Base-by-base conservation (phyloP, 2,329 filamentous ascomycete species). In the Aspergillaceae sp. region DNA sequence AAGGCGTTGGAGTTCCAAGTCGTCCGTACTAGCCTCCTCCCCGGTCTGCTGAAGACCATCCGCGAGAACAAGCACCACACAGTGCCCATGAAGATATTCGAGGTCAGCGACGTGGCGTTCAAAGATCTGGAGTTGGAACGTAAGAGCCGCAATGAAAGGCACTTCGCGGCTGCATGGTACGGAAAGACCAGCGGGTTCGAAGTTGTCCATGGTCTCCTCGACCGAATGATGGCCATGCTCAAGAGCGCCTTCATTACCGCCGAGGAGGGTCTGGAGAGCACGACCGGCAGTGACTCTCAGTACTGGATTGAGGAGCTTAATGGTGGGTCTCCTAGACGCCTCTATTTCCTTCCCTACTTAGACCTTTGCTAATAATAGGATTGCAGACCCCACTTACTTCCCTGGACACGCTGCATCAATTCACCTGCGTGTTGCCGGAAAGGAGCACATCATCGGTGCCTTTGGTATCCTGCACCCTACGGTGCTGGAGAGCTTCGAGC, bases 231-330 rank as follows among this genome's bases (percentile, higher is more conserved):
- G 78, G 74, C 87, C 50, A 97, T 97, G 91, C 79, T 98, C 50
- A 85, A 85, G 62, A 85, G 82, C 41, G 79, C 82, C 37, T 95
- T 95, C 72, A 71, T 92, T 48, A 85, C 82, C 2, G 77, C 79
- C 49, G 87, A 90, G 59, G 85, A 90, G 54, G 83, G 81, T 3
- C 67, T 86, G 32, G 77, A 77, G 54, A 71, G 78, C 51, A 72
- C 79, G 27, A 72, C 80, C 62, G 71, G 75, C 51, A 71, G 73
- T 46, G 76, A 81, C 56, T 75, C 80, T 40, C 77, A 87, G 57
- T 98, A 98, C 73, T 97, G 87, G 86, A 92, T 97, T 57, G 84
- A 95, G 70, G 88, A 94, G 70, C 80, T 94, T 50, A 80, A 94
- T 57, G 87, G 79, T 81, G 66, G 57, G 74, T 64, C 46, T 45